These are phyloP conservation scores for Cucumis hystrix DNA, from an alignment of 306 rosid genomes.

Conservation along the genomic window DNA sequence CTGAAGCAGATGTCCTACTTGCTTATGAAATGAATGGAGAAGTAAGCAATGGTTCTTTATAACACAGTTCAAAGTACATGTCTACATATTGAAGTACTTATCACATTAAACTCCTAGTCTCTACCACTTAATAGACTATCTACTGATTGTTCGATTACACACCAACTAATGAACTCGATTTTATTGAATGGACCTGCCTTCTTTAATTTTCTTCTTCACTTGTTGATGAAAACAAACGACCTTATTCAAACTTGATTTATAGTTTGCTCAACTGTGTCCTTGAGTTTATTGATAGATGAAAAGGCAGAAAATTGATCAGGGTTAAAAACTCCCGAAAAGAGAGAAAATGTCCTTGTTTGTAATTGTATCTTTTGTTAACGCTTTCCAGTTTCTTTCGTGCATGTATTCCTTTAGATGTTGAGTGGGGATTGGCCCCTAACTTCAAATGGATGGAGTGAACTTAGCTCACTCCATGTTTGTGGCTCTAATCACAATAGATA, in stretches of 20 bases:
- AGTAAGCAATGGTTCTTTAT: constrained; percentile 30
- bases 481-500: too few relatives aligned
- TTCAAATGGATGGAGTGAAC: too few relatives aligned
- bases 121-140: neutral
- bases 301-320: too few relatives aligned
- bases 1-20: constrained; percentile 85
- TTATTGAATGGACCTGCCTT: neutral
- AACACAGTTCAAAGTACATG: neutral
- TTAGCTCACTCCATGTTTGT: too few relatives aligned
- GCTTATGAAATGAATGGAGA: constrained; percentile 98
- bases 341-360: neutral
- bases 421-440: neutral
- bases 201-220: neutral
- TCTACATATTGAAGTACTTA: neutral
- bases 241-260: too few relatives aligned
- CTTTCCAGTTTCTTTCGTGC: neutral
- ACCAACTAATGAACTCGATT: neutral
- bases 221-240: too few relatives aligned
- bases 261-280: too few relatives aligned
- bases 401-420: neutral
- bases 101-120: neutral
- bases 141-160: neutral
- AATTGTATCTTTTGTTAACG: neutral
- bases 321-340: too few relatives aligned
- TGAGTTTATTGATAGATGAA: too few relatives aligned